These are phyloP conservation scores for Taiwanofungus camphoratus DNA, from an alignment of 1,284 basidiomycete genomes.

Conservation along the genomic window DNA sequence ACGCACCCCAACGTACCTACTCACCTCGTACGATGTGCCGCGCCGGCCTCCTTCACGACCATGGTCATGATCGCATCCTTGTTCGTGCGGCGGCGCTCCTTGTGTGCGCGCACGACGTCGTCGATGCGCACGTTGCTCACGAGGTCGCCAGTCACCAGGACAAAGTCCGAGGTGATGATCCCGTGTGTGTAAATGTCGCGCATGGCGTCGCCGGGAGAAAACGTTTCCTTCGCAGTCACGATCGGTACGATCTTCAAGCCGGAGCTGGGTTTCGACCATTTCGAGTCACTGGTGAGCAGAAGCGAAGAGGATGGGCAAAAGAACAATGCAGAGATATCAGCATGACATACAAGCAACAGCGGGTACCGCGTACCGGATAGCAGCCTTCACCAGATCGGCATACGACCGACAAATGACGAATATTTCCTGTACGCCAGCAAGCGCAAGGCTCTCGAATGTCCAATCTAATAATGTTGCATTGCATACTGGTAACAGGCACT, in stretches of 20 bases:
- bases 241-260: constrained; percentile 86
- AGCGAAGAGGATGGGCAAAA: constrained; percentile 9
- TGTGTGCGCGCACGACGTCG: constrained; percentile 85
- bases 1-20: too few relatives aligned
- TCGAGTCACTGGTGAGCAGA: constrained; percentile 51
- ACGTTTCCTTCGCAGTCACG: constrained; percentile 82
- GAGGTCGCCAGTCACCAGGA: constrained; percentile 91
- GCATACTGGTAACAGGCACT: constrained; percentile 93
- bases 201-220: constrained; percentile 92
- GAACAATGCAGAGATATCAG: background rate
- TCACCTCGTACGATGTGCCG: constrained; percentile 67
- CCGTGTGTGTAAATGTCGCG: constrained; percentile 94
- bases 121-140: constrained; percentile 92
- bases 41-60: constrained; percentile 79
- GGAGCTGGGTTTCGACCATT: constrained; percentile 72
- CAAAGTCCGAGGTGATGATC: constrained; percentile 89
- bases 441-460: constrained; percentile 91
- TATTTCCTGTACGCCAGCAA: constrained; percentile 92
- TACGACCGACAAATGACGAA: constrained; percentile 92
- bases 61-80: constrained; percentile 97
- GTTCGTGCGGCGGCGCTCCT: constrained; percentile 80
- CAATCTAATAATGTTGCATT: constrained; percentile 91
- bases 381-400: constrained; percentile 75
- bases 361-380: constrained; percentile 62
- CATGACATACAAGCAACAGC: background rate